Percentiles rank a stretch among this genome's conserved stretches.
These are phyloP conservation scores for Aspergillus sp. DNA, from an alignment of 2,329 filamentous ascomycete species.

Conservation along the genomic window DNA sequence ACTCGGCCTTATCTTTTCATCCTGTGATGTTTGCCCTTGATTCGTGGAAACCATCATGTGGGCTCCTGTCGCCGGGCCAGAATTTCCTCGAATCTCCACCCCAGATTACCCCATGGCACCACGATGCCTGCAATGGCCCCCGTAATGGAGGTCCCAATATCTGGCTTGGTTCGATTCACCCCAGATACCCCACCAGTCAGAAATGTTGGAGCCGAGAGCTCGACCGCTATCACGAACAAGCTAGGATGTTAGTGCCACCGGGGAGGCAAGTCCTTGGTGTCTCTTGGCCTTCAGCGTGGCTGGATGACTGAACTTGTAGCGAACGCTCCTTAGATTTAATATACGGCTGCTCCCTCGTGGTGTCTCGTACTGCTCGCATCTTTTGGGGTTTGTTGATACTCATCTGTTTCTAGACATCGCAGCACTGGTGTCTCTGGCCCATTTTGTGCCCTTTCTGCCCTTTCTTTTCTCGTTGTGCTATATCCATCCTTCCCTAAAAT, in stretches of 20 bases:
- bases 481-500: too few species aligned
- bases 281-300: conserved; percentile 9
- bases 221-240: conserved; percentile 17
- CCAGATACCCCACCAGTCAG: conserved; percentile 30
- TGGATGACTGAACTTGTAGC: not conserved
- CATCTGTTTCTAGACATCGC: not conserved
- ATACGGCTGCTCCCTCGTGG: conserved; percentile 10
- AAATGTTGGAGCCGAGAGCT: conserved; percentile 15
- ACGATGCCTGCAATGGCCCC: not conserved
- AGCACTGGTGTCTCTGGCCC: not conserved
- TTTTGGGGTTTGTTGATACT: not conserved
- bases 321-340: conserved; percentile 8
- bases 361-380: conserved; percentile 8
- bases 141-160: conserved; percentile 4
- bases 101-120: conserved; percentile 22
- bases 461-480: not conserved
- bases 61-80: conserved; percentile 17
- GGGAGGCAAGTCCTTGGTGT: conserved; percentile 2
- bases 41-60: conserved; percentile 30
- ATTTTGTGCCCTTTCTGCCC: not conserved
- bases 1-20: conserved; percentile 20
- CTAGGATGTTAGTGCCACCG: conserved; percentile 18
- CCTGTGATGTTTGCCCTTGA: conserved; percentile 13
- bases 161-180: conserved; percentile 11
- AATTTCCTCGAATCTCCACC: conserved; percentile 35